Conservation (phyloP, 768 basidiomycete genomes). For the Roridomyces roridus region DNA sequence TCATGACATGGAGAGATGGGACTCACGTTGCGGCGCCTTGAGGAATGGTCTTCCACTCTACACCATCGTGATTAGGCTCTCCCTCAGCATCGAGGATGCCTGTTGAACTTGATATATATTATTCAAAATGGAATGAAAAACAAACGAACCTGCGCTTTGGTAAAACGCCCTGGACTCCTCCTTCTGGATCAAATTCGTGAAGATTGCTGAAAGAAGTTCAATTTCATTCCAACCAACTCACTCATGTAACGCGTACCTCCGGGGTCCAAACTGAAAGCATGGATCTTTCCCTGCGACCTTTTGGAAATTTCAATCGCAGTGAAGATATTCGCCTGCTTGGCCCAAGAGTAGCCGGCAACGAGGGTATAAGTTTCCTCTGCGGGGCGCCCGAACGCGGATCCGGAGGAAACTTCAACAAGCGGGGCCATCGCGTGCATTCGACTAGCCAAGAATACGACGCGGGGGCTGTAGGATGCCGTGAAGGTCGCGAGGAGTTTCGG, state of each 20-base stretch:
- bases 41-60: slow-evolving; percentile 1
- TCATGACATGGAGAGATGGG: no score
- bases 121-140: neutral
- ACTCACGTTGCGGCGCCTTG: slow-evolving; percentile 19
- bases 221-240: no score
- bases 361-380: neutral
- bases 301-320: slow-evolving; percentile 3
- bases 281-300: neutral
- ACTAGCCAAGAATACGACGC: slow-evolving; percentile 7
- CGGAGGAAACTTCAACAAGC: neutral
- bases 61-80: neutral
- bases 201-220: slow-evolving; percentile 1
- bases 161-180: neutral
- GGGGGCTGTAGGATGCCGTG: neutral
- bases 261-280: slow-evolving; percentile 10
- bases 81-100: slow-evolving; percentile 4
- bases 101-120: neutral
- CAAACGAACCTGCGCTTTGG: neutral
- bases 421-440: neutral
- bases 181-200: neutral
- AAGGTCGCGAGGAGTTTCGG: neutral
- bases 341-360: neutral
- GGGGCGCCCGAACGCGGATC: slow-evolving; percentile 3
- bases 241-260: no score
- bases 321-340: slow-evolving; percentile 2